phyloP scores from a whole-genome alignment of 2,329 filamentous ascomycete species.

The Verticillium albo-atrum region DNA sequence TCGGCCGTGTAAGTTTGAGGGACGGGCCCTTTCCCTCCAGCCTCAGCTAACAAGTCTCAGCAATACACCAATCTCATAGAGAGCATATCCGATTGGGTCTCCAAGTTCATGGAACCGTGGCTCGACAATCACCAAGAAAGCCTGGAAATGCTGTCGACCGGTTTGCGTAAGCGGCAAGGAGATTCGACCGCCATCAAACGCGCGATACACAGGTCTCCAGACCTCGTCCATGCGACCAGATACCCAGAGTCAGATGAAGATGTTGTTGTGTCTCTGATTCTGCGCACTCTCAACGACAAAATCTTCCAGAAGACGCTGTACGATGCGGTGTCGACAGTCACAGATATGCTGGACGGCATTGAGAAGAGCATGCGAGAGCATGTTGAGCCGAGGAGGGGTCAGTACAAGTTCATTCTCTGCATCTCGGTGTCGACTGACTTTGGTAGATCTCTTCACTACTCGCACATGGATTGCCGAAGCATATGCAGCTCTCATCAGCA shows the following conservation, averaged over 20 bases:
- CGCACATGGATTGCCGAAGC: slow-evolving; percentile 33
- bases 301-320: slow-evolving; percentile 29
- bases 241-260: slow-evolving; percentile 34
- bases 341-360: slow-evolving; percentile 24
- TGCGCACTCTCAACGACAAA: slow-evolving; percentile 28
- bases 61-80: slow-evolving; percentile 30
- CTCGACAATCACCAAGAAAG: slow-evolving; percentile 21
- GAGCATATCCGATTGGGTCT: slow-evolving; percentile 28
- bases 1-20: slow-evolving; percentile 23
- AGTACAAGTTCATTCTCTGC: no score
- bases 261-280: slow-evolving; percentile 26
- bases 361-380: slow-evolving; percentile 27
- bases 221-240: slow-evolving; percentile 23
- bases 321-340: slow-evolving; percentile 15
- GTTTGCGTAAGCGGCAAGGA: slow-evolving; percentile 14
- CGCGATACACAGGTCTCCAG: slow-evolving; percentile 21
- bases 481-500: slow-evolving; percentile 27
- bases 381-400: slow-evolving; percentile 32
- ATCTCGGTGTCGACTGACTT: no score
- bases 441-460: slow-evolving; percentile 28
- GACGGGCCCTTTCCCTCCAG: background rate
- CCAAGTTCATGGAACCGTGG: slow-evolving; percentile 25
- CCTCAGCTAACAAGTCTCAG: slow-evolving; percentile 17
- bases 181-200: slow-evolving; percentile 21
- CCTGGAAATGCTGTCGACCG: slow-evolving; percentile 15